Conservation (phyloP, 2,329 filamentous ascomycete genomes). For the Aspergillus fischeri region DNA sequence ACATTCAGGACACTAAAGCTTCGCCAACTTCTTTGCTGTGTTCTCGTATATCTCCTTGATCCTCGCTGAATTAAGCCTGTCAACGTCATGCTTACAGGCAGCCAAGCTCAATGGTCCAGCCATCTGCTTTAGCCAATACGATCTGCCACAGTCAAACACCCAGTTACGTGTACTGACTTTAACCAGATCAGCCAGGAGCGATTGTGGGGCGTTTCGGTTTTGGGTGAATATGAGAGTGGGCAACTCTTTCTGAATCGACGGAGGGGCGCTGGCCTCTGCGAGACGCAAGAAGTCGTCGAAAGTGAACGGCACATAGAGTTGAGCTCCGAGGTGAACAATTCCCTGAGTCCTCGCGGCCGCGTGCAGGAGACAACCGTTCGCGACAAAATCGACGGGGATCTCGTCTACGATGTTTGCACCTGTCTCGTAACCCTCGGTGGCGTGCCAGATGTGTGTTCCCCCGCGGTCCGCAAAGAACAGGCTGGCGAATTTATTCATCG, state of each 20-base stretch:
- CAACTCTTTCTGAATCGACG: conserved; percentile 17
- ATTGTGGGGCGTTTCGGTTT: conserved; percentile 23
- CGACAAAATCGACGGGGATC: conserved; percentile 31
- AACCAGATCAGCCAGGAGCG: conserved; percentile 30
- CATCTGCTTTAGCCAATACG: conserved; percentile 30
- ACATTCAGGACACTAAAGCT: conserved; percentile 10
- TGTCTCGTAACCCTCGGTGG: conserved; percentile 23
- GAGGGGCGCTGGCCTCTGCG: conserved; percentile 16
- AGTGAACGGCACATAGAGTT: conserved; percentile 26
- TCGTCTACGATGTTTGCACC: conserved; percentile 30
- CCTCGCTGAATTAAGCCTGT: conserved; percentile 19
- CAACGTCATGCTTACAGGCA: conserved; percentile 21
- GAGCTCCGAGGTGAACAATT: conserved; percentile 26
- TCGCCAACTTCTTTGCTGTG: conserved; percentile 15
- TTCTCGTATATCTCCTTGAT: conserved; percentile 18
- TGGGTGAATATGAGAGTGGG: conserved; percentile 26
- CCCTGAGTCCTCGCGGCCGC: conserved; percentile 26
- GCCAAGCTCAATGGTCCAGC: conserved; percentile 26
- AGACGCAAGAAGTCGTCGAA: conserved; percentile 25
- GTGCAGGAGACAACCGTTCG: conserved; percentile 29
- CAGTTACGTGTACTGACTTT: conserved; percentile 29
- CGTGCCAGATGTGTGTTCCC: conserved; percentile 27
- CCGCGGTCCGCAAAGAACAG: conserved; percentile 22
- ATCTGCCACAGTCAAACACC: conserved; percentile 30
- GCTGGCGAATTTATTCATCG: conserved; percentile 28